Percentiles rank a stretch among this genome's conserved stretches.
These are phyloP conservation scores for Xylaria sp. DNA, from an alignment of 2,329 filamentous ascomycete genomes.

Conservation along the genomic window DNA sequence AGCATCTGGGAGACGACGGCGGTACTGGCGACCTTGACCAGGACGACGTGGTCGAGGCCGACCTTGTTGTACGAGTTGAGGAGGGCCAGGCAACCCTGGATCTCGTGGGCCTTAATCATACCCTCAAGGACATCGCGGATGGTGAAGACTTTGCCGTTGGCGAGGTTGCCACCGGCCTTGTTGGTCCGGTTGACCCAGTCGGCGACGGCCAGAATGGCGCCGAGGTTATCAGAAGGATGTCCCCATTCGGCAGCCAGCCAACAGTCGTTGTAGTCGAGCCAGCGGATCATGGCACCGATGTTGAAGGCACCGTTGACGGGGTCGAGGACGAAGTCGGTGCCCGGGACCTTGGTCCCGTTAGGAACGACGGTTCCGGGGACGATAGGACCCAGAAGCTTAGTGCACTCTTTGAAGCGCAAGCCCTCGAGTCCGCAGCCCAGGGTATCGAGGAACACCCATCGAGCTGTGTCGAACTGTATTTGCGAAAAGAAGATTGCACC, in stretches of 20 bases:
- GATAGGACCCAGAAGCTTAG: conserved; percentile 90
- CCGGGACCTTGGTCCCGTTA: conserved; percentile 89
- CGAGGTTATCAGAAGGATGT: conserved; percentile 97
- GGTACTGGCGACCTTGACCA: conserved; percentile 96
- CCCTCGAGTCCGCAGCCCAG: conserved; percentile 96
- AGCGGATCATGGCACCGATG: conserved; percentile 98
- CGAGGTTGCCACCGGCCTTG: conserved; percentile 78
- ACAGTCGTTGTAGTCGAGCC: conserved; percentile 99
- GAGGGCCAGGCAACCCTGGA: conserved; percentile 95
- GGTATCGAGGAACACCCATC: conserved; percentile 96
- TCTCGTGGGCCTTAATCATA: conserved; percentile 99
- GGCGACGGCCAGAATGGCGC: conserved; percentile 93
- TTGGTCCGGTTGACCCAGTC: conserved; percentile 97
- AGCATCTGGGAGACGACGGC: conserved; percentile 97
- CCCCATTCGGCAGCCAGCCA: conserved; percentile 99
- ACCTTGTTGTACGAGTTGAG: conserved; percentile 99
- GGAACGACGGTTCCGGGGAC: conserved; percentile 92
- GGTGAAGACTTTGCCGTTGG: conserved; percentile 87
- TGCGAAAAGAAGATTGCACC: conserved; percentile 19
- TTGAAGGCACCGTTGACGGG: conserved; percentile 97
- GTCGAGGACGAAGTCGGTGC: conserved; percentile 93
- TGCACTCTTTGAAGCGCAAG: conserved; percentile 94
- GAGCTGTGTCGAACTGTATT: conserved; percentile 87
- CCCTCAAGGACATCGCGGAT: conserved; percentile 91
- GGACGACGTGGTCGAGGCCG: conserved; percentile 94